Base-by-base conservation (phyloP, 345 rosid species). In the Eucalyptus polybractea region DNA sequence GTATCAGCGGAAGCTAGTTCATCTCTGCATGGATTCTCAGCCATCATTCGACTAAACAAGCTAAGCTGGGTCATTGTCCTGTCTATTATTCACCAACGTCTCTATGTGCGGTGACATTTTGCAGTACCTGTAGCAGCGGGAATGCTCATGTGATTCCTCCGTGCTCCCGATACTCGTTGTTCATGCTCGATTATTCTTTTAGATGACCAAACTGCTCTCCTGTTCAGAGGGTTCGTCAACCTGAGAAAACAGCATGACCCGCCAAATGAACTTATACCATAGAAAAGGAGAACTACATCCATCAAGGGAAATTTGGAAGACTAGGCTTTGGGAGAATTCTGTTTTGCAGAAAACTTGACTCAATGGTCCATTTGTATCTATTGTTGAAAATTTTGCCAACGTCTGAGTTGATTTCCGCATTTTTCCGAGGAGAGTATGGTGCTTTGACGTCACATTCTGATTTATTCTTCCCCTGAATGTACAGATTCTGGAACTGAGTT, bases 1-100 rank as follows among this genome's bases (percentile, higher is more conserved):
- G 89, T 98, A 97, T 89, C 99, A 98, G 91, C 95, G 95, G 90
- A 98, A 95, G 93, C 88, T 96, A 93, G 97, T 97, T 89, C 99
- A 97, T 91, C 93, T 97, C 56, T 98, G 99, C 94, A 94, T 97
- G 99, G 99, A 97, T 89, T 91, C 95, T 3, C 95, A 93, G 87
- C 99, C 98, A 13, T 94, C 92, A 90, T 88, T 94, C 13, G 98
- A 97, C 88, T 97, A 89, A 94, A 40, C 40, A 53, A 72, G 81
- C 62, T n/a, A 50, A 31, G 80, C 88, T 31, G 87, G 87, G 87
- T 47, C 58, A 50, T 37, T 76, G 83, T 76, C 45, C 83, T 10
- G 83, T 76, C 83, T 76, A 76, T 76, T 21, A 37, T 76, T 76
- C 47, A 76, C 27, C 21, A 37, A 76, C 24, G 25, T 76, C 83